Evolutionary conservation across 2,329 filamentous ascomycete genomes (phyloP).

Genomic region (Daldinia sp.): DNA sequence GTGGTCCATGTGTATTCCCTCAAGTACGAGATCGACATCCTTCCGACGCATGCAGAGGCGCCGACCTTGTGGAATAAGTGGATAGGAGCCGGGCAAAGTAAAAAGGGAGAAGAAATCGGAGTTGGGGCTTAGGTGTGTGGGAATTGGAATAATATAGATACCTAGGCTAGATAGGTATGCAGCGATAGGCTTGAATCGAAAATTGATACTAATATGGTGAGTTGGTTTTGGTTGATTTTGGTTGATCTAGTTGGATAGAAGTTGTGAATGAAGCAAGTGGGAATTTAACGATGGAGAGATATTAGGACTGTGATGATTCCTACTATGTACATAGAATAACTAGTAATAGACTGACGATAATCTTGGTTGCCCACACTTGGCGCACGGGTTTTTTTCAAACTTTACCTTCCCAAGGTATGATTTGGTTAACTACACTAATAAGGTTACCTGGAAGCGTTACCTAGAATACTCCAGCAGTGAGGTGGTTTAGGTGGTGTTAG

Average conservation of each 20-base stretch:
- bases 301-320: background rate
- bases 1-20: conserved; percentile 7
- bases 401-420: background rate
- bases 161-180: too few relatives aligned
- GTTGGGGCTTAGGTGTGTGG: background rate
- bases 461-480: background rate
- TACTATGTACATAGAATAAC: too few relatives aligned
- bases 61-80: conserved; percentile 14
- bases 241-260: conserved; percentile 14
- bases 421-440: conserved; percentile 10
- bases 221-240: background rate
- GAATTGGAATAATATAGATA: too few relatives aligned
- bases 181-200: background rate
- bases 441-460: conserved; percentile 23
- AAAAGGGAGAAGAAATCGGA: background rate
- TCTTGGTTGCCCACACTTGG: background rate
- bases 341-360: background rate
- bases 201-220: background rate
- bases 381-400: conserved; percentile 5
- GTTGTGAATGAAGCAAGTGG: conserved; percentile 21
- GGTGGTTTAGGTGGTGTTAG: too few relatives aligned
- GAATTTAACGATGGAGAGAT: conserved; percentile 17
- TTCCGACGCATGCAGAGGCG: background rate
- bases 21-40: conserved; percentile 25
- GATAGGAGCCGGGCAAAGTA: conserved; percentile 17